A percentile compares a stretch with the other conserved stretches of the same genome.
Conservation (phyloP, 2,329 filamentous ascomycete species). For the Neurospora crassa region DNA sequence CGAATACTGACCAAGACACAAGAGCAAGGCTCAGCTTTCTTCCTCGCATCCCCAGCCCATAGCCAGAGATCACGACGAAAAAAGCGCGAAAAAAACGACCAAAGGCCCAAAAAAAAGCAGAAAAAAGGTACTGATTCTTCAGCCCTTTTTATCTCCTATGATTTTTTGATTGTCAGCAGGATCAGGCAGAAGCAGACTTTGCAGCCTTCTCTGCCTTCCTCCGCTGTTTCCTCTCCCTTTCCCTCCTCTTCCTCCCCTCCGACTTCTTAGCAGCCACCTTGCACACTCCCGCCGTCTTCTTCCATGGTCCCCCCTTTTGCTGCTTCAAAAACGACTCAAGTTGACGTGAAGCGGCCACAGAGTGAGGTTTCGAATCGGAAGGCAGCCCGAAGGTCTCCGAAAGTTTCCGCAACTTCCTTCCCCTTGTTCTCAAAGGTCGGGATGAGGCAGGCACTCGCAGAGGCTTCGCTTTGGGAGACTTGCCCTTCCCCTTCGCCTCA, state of each 20-base stretch:
- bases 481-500: background rate
- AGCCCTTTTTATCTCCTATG: background rate
- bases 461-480: background rate
- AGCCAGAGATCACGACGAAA: background rate
- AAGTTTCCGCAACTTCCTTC: background rate
- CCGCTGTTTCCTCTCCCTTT: background rate
- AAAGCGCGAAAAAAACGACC: background rate
- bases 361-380: background rate
- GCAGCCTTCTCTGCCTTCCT: background rate
- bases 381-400: background rate
- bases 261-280: background rate
- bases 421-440: background rate
- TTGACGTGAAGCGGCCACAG: background rate
- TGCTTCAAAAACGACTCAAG: background rate
- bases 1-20: background rate
- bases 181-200: background rate
- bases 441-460: background rate
- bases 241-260: background rate
- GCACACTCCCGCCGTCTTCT: background rate
- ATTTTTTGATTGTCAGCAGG: background rate
- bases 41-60: background rate
- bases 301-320: background rate
- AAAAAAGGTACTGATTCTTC: background rate
- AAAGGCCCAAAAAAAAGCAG: background rate
- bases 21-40: background rate